Conservation (phyloP, 768 basidiomycete genomes). For the Tylopilus subfusipes region DNA sequence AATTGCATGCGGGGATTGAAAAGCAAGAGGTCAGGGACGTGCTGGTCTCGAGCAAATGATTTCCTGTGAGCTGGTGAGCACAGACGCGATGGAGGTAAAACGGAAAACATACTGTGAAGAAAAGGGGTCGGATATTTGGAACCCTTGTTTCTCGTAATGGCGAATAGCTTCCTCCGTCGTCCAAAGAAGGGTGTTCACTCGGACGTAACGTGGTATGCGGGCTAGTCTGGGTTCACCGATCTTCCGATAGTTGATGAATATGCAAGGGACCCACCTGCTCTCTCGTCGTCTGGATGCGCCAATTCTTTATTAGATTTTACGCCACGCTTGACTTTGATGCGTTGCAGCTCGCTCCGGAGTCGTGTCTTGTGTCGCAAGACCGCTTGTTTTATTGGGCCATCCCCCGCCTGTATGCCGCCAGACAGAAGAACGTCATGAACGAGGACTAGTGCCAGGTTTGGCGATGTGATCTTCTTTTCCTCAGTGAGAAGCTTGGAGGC, state of each 20-base stretch:
- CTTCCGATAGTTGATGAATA: not conserved
- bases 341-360: constrained; percentile 80
- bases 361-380: constrained; percentile 87
- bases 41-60: constrained; percentile 69
- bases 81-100: not conserved
- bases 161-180: constrained; percentile 60
- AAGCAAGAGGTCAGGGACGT: constrained; percentile 77
- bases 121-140: constrained; percentile 48
- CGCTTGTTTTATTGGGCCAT: constrained; percentile 88
- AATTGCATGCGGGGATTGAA: constrained; percentile 69
- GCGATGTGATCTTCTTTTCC: constrained; percentile 73
- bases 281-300: constrained; percentile 54
- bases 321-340: constrained; percentile 74
- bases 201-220: constrained; percentile 77
- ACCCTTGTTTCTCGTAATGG: constrained; percentile 56
- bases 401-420: constrained; percentile 83
- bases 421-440: constrained; percentile 88
- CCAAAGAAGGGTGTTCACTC: constrained; percentile 75
- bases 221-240: constrained; percentile 36
- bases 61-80: constrained; percentile 38
- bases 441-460: constrained; percentile 77
- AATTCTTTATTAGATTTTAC: constrained; percentile 62
- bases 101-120: constrained; percentile 42
- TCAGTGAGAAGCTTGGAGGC: constrained; percentile 64
- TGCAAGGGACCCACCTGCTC: constrained; percentile 50